Percentiles rank a stretch among this genome's conserved stretches.
Conservation (phyloP, 306 rosid genomes). For the Fragaria nilgerrensis region DNA sequence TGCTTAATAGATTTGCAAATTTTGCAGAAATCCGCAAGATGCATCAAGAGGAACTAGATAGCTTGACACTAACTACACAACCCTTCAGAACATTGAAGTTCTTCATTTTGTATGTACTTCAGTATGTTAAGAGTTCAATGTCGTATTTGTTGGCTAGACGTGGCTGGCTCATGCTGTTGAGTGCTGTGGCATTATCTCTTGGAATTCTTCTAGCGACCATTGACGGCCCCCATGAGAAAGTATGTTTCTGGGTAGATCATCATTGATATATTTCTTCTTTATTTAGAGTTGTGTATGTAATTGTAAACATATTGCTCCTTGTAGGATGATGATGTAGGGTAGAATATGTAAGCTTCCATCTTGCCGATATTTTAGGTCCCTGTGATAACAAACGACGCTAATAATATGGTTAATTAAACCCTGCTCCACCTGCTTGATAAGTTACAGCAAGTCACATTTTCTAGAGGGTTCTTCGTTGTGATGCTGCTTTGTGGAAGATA, state of each 20-base stretch:
- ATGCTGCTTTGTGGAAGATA: not conserved
- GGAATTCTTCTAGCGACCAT: slow-evolving; percentile 62
- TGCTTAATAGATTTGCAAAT: slow-evolving; percentile 28
- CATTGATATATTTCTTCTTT: not conserved
- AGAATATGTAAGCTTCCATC: not conserved
- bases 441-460: not conserved
- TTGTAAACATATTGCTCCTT: not conserved
- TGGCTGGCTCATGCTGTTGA: slow-evolving; percentile 83
- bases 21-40: slow-evolving; percentile 55
- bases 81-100: slow-evolving; percentile 83
- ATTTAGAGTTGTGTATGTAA: not conserved
- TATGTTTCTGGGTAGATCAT: slow-evolving; percentile 26
- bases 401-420: not conserved
- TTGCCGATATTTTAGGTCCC: not conserved
- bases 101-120: slow-evolving; percentile 66
- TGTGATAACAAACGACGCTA: not conserved
- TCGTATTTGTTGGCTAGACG: slow-evolving; percentile 69
- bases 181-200: slow-evolving; percentile 43
- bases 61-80: slow-evolving; percentile 70
- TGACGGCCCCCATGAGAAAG: slow-evolving; percentile 81
- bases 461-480: not conserved
- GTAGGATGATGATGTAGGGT: not conserved
- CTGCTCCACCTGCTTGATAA: not conserved
- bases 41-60: slow-evolving; percentile 67
- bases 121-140: slow-evolving; percentile 49